Evolutionary conservation across 2,329 filamentous ascomycete species (phyloP).

Genomic region (Sporothrix sp.): DNA sequence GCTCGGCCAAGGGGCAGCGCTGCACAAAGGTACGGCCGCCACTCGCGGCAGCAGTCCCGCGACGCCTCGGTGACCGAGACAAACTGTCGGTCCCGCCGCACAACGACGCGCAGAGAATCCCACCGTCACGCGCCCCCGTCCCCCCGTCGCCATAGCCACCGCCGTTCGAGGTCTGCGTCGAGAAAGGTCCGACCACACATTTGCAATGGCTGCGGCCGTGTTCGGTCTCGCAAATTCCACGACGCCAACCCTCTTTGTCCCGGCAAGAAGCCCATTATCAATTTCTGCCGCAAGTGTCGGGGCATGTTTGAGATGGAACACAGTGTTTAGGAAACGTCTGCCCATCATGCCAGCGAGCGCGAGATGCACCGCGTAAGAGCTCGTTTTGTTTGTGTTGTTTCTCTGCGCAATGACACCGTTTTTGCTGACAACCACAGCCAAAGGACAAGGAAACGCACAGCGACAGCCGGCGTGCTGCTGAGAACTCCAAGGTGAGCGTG

Average conservation of each 20-base stretch:
- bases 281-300: conserved; percentile 29
- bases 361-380: no score
- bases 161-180: background rate
- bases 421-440: background rate
- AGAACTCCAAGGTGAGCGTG: no score
- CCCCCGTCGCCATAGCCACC: background rate
- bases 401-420: no score
- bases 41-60: background rate
- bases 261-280: conserved; percentile 24
- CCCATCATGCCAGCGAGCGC: background rate
- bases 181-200: conserved; percentile 25
- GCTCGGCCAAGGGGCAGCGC: background rate
- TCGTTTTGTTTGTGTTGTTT: no score
- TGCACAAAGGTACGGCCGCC: background rate
- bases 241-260: conserved; percentile 24
- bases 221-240: conserved; percentile 33
- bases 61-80: background rate
- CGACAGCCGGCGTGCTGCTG: no score
- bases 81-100: background rate
- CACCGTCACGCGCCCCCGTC: no score
- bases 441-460: background rate
- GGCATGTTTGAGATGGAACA: background rate
- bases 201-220: conserved; percentile 33
- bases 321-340: background rate
- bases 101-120: background rate